Evolutionary conservation across 441 rosid genomes (phyloP).

Genomic region (Adansonia rubrostipa): DNA sequence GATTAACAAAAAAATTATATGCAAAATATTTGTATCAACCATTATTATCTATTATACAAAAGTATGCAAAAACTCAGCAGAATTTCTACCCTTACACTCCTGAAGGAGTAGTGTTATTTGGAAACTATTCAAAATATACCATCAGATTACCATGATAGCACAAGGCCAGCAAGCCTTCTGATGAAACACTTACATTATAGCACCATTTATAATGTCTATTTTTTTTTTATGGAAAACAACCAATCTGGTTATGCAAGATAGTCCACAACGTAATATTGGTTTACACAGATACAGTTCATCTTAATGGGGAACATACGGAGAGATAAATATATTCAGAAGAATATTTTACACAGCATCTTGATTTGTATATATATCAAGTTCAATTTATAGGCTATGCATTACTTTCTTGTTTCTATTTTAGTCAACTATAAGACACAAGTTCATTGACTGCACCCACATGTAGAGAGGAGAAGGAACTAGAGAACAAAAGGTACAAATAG

Average conservation of each 20-base stretch:
- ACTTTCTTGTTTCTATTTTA: background rate
- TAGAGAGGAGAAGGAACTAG: background rate
- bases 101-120: background rate
- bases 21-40: background rate
- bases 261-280: background rate
- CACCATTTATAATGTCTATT: background rate
- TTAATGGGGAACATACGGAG: background rate
- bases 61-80: constrained; percentile 1
- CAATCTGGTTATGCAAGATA: background rate
- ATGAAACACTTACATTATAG: background rate
- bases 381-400: background rate
- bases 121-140: background rate
- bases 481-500: background rate
- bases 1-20: background rate
- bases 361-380: background rate
- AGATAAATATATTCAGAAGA: background rate
- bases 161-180: background rate
- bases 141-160: constrained; percentile 2
- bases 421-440: background rate
- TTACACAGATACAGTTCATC: background rate
- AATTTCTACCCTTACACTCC: background rate
- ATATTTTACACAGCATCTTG: background rate
- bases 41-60: constrained; percentile 6
- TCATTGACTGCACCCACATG: constrained; percentile 1
- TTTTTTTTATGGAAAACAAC: background rate